Evolutionary conservation across 1,284 basidiomycete species (phyloP).

Genomic region (Trametes pubescens): DNA sequence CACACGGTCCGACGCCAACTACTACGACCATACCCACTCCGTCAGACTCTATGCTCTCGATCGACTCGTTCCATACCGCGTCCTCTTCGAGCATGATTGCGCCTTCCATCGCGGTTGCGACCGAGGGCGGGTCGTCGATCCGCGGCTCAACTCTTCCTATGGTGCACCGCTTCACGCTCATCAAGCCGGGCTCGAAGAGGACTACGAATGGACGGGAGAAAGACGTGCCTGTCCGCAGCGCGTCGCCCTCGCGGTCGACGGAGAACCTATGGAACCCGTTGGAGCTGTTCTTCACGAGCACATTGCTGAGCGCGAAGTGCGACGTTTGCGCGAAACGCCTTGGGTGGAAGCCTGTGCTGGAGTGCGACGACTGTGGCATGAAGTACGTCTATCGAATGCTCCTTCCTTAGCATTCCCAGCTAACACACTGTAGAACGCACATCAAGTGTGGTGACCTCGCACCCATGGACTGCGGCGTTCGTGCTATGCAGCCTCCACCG

Average conservation of each 20-base stretch:
- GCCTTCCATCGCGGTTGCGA: constrained; percentile 69
- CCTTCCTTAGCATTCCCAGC: constrained; percentile 10
- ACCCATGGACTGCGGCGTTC: constrained; percentile 76
- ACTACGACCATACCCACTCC: constrained; percentile 22
- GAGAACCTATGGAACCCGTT: constrained; percentile 73
- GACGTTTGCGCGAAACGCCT: constrained; percentile 84
- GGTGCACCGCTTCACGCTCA: constrained; percentile 86
- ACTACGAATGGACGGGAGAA: constrained; percentile 21
- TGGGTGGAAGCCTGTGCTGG: constrained; percentile 84
- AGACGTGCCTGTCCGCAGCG: constrained; percentile 35
- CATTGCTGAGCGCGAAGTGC: constrained; percentile 76
- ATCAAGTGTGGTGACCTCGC: constrained; percentile 86
- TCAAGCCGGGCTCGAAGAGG: constrained; percentile 76
- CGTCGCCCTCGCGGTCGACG: constrained; percentile 42
- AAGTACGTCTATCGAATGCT: constrained; percentile 51
- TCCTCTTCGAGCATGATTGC: constrained; percentile 52
- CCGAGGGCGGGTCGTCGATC: constrained; percentile 76
- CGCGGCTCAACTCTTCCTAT: constrained; percentile 55
- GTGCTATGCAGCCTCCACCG: constrained; percentile 39
- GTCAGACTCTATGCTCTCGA: constrained; percentile 61
- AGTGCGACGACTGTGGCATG: constrained; percentile 89
- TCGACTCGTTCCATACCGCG: constrained; percentile 76
- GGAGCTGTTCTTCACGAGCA: constrained; percentile 78
- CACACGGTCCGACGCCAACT: constrained; percentile 37
- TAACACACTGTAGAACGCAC: constrained; percentile 62